phyloP scores from a whole-genome alignment of 176 grass and related monocot genomes.

The Dactylis glomerata region DNA sequence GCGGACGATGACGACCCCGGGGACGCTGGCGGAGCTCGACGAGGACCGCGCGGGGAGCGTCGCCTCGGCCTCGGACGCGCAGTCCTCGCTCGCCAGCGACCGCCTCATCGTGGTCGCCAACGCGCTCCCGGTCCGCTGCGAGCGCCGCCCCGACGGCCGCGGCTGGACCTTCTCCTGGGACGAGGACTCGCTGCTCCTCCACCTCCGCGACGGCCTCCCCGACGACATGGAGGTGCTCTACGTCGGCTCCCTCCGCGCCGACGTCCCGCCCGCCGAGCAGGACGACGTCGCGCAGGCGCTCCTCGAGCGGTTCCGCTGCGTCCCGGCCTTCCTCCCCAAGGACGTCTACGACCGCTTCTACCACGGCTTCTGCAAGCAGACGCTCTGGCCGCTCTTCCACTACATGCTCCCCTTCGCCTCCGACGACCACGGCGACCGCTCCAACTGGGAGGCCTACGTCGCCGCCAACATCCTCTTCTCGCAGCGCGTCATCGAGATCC shows the following conservation, averaged over 20 bases:
- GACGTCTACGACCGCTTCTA: constrained; percentile 59
- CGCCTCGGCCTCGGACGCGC: constrained; percentile 60
- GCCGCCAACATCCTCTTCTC: constrained; percentile 62
- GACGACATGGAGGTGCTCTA: constrained; percentile 81
- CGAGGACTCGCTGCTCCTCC: constrained; percentile 66
- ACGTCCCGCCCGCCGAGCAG: constrained; percentile 52
- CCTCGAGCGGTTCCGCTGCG: constrained; percentile 64
- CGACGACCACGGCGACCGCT: constrained; percentile 50
- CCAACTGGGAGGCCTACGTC: constrained; percentile 67
- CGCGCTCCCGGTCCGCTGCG: constrained; percentile 51
- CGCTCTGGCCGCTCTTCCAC: constrained; percentile 69
- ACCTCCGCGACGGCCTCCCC: constrained; percentile 72
- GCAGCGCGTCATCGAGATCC: constrained; percentile 74
- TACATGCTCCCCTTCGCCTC: constrained; percentile 59
- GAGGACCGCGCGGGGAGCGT: constrained; percentile 51
- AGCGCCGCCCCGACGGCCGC: constrained; percentile 43
- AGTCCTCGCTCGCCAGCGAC: constrained; percentile 47
- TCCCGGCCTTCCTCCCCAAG: constrained; percentile 65
- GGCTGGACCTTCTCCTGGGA: constrained; percentile 67
- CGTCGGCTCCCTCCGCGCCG: constrained; percentile 64
- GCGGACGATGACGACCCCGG: constrained; percentile 50
- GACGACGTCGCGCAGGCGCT: constrained; percentile 65
- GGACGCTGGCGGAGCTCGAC: constrained; percentile 52
- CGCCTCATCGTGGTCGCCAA: constrained; percentile 72
- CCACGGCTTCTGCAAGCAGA: constrained; percentile 72